Percentiles rank a stretch among this genome's conserved stretches.
Evolutionary conservation across 305 asterid species (phyloP).

Genomic region (Withania somnifera): DNA sequence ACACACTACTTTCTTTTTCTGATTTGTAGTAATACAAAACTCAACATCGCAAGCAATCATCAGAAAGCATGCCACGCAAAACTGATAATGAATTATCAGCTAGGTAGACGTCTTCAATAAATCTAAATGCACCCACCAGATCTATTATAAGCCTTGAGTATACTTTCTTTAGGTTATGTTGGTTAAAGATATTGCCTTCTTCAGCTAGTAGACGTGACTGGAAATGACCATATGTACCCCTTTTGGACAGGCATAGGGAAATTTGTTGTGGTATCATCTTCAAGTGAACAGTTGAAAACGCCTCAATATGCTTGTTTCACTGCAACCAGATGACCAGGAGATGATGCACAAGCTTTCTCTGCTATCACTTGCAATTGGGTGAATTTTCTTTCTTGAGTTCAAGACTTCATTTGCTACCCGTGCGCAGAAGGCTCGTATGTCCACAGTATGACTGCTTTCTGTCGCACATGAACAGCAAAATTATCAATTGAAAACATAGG

Average conservation of each 20-base stretch:
- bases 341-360: slow-evolving; percentile 65
- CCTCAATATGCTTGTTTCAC: slow-evolving; percentile 52
- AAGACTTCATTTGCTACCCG: slow-evolving; percentile 51
- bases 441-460: slow-evolving; percentile 66
- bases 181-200: neutral
- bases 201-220: neutral
- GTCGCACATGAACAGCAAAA: neutral
- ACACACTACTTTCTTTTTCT: neutral
- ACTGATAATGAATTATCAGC: neutral
- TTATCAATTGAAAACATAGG: neutral
- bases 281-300: slow-evolving; percentile 53
- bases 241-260: slow-evolving; percentile 51
- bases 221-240: slow-evolving; percentile 24
- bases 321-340: slow-evolving; percentile 54
- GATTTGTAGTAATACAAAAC: neutral
- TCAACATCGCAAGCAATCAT: neutral
- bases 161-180: neutral
- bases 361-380: slow-evolving; percentile 47
- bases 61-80: neutral
- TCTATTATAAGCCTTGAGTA: neutral
- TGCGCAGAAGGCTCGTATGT: slow-evolving; percentile 57
- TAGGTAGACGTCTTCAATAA: neutral
- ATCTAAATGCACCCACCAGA: neutral
- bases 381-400: slow-evolving; percentile 30
- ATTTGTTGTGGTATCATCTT: slow-evolving; percentile 53